A percentile compares a stretch with the other conserved stretches of the same genome.
phyloP scores from a whole-genome alignment of 768 basidiomycete species.

The Suillus americanus region DNA sequence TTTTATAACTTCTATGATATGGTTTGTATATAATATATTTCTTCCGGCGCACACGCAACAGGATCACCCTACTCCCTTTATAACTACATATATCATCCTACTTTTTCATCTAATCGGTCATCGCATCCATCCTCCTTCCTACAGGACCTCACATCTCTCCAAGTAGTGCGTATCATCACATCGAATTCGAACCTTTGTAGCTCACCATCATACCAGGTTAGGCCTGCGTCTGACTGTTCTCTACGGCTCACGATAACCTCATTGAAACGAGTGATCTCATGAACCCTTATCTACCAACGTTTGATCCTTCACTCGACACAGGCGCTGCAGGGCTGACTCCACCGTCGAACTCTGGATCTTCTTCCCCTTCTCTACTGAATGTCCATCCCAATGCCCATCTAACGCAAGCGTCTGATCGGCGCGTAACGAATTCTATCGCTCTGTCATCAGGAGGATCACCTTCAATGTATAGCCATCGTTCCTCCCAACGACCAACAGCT shows the following conservation, averaged over 20 bases:
- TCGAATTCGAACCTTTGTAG: neutral
- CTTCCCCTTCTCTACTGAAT: neutral
- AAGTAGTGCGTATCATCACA: neutral
- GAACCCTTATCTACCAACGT: neutral
- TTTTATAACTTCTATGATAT: neutral
- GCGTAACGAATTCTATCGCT: neutral
- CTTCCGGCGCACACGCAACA: constrained; percentile 2
- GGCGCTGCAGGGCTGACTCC: neutral
- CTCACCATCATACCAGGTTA: neutral
- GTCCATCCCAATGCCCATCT: neutral
- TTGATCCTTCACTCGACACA: neutral
- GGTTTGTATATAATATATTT: constrained; percentile 1
- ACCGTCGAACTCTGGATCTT: neutral
- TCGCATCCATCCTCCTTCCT: neutral
- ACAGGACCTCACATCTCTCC: neutral
- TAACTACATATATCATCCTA: neutral
- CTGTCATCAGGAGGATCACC: neutral
- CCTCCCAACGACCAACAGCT: neutral
- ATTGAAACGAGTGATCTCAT: neutral
- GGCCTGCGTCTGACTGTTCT: neutral
- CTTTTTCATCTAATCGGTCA: constrained; percentile 2
- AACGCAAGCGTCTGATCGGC: neutral
- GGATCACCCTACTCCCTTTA: neutral
- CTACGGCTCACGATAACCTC: neutral
- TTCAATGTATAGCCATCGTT: neutral